Conservation (phyloP, 768 basidiomycete species). For the Boletales sp. region DNA sequence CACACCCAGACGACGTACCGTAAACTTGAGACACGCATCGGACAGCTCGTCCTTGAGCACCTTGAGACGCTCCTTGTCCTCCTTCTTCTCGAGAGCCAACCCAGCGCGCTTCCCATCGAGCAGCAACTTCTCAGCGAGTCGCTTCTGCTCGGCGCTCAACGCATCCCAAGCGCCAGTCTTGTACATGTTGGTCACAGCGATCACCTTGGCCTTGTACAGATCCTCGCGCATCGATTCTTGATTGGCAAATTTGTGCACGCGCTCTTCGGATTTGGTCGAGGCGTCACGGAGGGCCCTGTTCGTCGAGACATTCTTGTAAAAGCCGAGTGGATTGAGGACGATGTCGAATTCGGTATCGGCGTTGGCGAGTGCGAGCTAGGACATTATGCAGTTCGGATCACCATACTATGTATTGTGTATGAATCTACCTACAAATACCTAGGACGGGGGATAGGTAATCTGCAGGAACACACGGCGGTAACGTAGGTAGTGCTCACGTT, state of each 20-base stretch:
- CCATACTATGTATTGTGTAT: background rate
- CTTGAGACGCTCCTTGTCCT: slow-evolving; percentile 51
- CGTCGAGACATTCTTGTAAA: slow-evolving; percentile 81
- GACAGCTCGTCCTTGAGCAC: slow-evolving; percentile 74
- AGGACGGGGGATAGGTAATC: background rate
- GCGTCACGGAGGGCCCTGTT: slow-evolving; percentile 78
- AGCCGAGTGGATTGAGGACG: slow-evolving; percentile 57
- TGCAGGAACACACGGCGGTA: no score
- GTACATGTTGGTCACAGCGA: slow-evolving; percentile 67
- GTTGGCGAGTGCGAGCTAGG: slow-evolving; percentile 53
- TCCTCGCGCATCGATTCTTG: slow-evolving; percentile 81
- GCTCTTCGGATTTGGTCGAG: slow-evolving; percentile 67
- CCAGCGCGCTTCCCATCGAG: slow-evolving; percentile 80
- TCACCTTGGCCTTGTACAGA: slow-evolving; percentile 68
- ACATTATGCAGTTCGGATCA: background rate
- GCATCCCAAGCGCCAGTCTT: slow-evolving; percentile 57
- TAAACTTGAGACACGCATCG: slow-evolving; percentile 73
- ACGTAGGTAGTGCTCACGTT: slow-evolving; percentile 44
- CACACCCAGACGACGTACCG: slow-evolving; percentile 40
- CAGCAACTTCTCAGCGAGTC: slow-evolving; percentile 79
- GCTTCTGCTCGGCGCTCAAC: slow-evolving; percentile 62
- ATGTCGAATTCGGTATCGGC: slow-evolving; percentile 53
- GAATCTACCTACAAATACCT: slow-evolving; percentile 66
- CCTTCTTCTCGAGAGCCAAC: slow-evolving; percentile 62
- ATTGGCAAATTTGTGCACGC: slow-evolving; percentile 66